Evolutionary conservation across 2,329 filamentous ascomycete genomes (phyloP).

Genomic region (Rutstroemia sydowiana): DNA sequence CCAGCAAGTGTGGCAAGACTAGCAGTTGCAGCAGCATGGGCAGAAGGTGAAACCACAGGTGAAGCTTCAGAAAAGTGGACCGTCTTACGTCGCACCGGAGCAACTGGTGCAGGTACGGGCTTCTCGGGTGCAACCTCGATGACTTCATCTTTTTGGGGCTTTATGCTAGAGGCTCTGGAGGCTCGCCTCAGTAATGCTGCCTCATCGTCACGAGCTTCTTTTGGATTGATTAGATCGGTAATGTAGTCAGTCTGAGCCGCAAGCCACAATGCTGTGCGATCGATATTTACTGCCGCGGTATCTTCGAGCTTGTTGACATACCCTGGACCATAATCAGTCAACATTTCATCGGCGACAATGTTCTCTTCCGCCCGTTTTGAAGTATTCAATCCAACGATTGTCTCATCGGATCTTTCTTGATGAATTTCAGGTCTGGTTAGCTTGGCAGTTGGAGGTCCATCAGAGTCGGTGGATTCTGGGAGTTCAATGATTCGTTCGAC

Average conservation of each 20-base stretch:
- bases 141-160: slow-evolving; percentile 27
- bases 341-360: slow-evolving; percentile 56
- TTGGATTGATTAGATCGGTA: slow-evolving; percentile 54
- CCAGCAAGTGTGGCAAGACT: slow-evolving; percentile 1
- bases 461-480: slow-evolving; percentile 38
- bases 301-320: slow-evolving; percentile 69
- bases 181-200: slow-evolving; percentile 28
- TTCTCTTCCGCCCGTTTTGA: slow-evolving; percentile 32
- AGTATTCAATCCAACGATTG: slow-evolving; percentile 24
- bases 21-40: slow-evolving; percentile 5
- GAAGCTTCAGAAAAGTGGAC: slow-evolving; percentile 61
- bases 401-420: slow-evolving; percentile 33
- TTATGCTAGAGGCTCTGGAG: slow-evolving; percentile 23
- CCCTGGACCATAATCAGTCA: slow-evolving; percentile 64
- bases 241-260: slow-evolving; percentile 74
- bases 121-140: slow-evolving; percentile 33
- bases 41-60: slow-evolving; percentile 9
- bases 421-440: slow-evolving; percentile 31
- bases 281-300: slow-evolving; percentile 64
- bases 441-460: slow-evolving; percentile 61
- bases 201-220: slow-evolving; percentile 35
- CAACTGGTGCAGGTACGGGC: slow-evolving; percentile 15
- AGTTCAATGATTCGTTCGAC: slow-evolving; percentile 64
- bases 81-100: slow-evolving; percentile 52
- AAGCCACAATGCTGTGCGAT: slow-evolving; percentile 83